These are phyloP conservation scores for Geoglossum cookeanum DNA, from an alignment of 2,329 filamentous ascomycete species.

Conservation along the genomic window DNA sequence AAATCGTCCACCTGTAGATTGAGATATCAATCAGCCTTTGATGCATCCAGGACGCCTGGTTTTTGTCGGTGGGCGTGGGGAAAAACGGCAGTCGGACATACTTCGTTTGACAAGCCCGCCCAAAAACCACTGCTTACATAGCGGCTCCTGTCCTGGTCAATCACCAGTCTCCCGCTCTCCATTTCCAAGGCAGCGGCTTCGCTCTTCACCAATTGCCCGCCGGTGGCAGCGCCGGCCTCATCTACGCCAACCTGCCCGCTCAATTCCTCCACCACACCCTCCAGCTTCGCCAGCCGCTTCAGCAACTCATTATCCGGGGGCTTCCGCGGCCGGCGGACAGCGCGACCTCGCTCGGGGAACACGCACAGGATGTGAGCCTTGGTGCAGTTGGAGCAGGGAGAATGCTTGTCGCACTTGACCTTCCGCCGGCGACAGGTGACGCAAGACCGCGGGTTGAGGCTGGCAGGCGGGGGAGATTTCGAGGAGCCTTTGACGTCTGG, in stretches of 20 bases:
- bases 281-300: slow-evolving; percentile 35
- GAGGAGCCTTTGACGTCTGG: neutral
- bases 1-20: slow-evolving; percentile 35
- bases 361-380: slow-evolving; percentile 37
- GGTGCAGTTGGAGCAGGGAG: slow-evolving; percentile 28
- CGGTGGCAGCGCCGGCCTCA: slow-evolving; percentile 5
- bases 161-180: slow-evolving; percentile 36
- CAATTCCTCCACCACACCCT: slow-evolving; percentile 40
- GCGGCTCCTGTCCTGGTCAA: slow-evolving; percentile 35
- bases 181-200: slow-evolving; percentile 6
- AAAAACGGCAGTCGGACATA: slow-evolving; percentile 14
- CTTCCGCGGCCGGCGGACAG: slow-evolving; percentile 38
- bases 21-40: neutral
- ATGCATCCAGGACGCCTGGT: neutral
- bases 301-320: slow-evolving; percentile 37
- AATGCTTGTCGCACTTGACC: slow-evolving; percentile 28
- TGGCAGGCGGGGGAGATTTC: neutral
- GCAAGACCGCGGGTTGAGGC: slow-evolving; percentile 23
- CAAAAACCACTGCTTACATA: slow-evolving; percentile 45
- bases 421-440: slow-evolving; percentile 28
- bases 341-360: slow-evolving; percentile 41
- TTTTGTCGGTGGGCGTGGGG: neutral
- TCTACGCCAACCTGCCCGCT: slow-evolving; percentile 26
- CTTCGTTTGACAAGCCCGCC: slow-evolving; percentile 41
- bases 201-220: slow-evolving; percentile 4